These are phyloP conservation scores for Gentiana straminea DNA, from an alignment of 257 asterid genomes.

Conservation along the genomic window DNA sequence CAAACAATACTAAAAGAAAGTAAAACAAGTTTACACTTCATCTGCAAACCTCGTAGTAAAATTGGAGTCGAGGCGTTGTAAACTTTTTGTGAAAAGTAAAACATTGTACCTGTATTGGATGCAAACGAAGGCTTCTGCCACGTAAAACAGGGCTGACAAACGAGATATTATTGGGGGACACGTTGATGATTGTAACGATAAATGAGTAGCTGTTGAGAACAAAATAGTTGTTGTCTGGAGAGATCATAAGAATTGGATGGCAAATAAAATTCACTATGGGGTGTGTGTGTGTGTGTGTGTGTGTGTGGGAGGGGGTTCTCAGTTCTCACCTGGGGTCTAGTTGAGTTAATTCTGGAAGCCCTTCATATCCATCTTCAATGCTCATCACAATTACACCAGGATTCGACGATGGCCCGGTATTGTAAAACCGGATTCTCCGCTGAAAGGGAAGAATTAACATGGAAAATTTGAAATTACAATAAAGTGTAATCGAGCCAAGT, in stretches of 20 bases:
- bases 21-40: too few relatives aligned
- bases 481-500: too few relatives aligned
- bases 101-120: slow-evolving; percentile 63
- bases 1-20: too few relatives aligned
- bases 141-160: slow-evolving; percentile 40
- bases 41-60: too few relatives aligned
- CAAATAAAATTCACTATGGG: slow-evolving; percentile 1
- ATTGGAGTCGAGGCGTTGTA: background rate
- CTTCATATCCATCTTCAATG: slow-evolving; percentile 78
- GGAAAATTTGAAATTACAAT: background rate
- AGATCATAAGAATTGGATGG: slow-evolving; percentile 9
- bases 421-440: slow-evolving; percentile 82
- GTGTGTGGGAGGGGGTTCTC: background rate
- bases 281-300: background rate
- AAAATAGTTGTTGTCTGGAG: slow-evolving; percentile 8
- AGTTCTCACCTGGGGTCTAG: slow-evolving; percentile 58
- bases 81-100: background rate
- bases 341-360: slow-evolving; percentile 58
- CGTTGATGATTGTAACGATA: slow-evolving; percentile 51
- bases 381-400: slow-evolving; percentile 85
- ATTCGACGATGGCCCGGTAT: slow-evolving; percentile 65
- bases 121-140: slow-evolving; percentile 57
- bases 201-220: slow-evolving; percentile 53
- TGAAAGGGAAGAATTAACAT: slow-evolving; percentile 14
- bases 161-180: slow-evolving; percentile 42